phyloP scores from a whole-genome alignment of 2,329 filamentous ascomycete genomes.

The Microdochium paspali region DNA sequence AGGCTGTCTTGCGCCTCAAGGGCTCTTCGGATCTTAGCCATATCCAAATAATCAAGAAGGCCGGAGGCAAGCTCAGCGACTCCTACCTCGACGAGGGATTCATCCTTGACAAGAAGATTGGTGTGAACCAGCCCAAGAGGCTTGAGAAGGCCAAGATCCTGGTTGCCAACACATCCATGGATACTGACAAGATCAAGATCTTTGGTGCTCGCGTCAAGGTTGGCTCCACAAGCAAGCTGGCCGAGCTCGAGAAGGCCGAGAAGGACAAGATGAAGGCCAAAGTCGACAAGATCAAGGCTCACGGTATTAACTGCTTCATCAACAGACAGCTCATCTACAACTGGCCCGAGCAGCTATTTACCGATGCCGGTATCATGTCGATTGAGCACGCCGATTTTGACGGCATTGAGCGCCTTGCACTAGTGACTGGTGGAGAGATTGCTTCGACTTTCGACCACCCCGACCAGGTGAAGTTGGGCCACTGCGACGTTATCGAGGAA shows the following conservation, averaged over 20 bases:
- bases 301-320: slow-evolving; percentile 99
- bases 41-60: slow-evolving; percentile 99
- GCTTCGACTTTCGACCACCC: slow-evolving; percentile 97
- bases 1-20: slow-evolving; percentile 83
- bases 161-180: slow-evolving; percentile 97
- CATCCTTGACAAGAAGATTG: slow-evolving; percentile 98
- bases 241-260: slow-evolving; percentile 97
- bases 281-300: slow-evolving; percentile 96
- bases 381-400: slow-evolving; percentile 99
- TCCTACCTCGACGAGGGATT: slow-evolving; percentile 98
- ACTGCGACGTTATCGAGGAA: slow-evolving; percentile 94
- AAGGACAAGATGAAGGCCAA: slow-evolving; percentile 99
- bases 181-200: slow-evolving; percentile 99
- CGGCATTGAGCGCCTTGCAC: slow-evolving; percentile 85
- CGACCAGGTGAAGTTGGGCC: slow-evolving; percentile 90
- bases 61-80: slow-evolving; percentile 92
- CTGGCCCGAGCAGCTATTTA: slow-evolving; percentile 98
- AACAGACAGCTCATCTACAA: slow-evolving; percentile 99
- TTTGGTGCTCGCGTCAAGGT: slow-evolving; percentile 97
- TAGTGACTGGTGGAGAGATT: slow-evolving; percentile 96
- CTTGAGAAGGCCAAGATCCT: slow-evolving; percentile 98
- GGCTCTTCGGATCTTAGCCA: slow-evolving; percentile 90
- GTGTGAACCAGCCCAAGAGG: slow-evolving; percentile 95
- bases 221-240: slow-evolving; percentile 88
- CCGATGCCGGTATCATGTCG: slow-evolving; percentile 93